A percentile compares a stretch with the other conserved stretches of the same genome.
Conservation (phyloP, 83 land plant genomes). For the Picea abies region DNA sequence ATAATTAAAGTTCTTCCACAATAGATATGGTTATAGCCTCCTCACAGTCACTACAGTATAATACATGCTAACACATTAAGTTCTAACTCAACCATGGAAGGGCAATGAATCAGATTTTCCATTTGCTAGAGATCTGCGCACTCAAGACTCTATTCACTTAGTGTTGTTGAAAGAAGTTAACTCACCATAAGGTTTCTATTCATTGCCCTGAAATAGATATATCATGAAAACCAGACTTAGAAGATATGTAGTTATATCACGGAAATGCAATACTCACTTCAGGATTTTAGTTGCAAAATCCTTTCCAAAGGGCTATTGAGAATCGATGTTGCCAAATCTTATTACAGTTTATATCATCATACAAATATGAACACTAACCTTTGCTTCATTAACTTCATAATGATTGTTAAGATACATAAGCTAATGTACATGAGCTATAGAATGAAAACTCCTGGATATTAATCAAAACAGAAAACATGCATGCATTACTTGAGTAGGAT, state of each 20-base stretch:
- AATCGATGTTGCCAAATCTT: background rate
- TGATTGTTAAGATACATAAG: background rate
- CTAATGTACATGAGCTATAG: background rate
- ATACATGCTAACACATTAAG: background rate
- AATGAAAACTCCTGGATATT: background rate
- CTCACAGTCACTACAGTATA: background rate
- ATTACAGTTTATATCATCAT: background rate
- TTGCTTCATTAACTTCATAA: background rate
- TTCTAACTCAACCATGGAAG: background rate
- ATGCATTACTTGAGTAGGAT: background rate
- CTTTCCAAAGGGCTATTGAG: background rate
- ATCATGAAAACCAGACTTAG: background rate
- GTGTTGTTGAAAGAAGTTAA: background rate
- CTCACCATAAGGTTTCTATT: background rate
- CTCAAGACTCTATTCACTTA: background rate
- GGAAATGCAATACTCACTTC: too few species aligned
- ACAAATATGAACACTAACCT: background rate
- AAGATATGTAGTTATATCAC: background rate
- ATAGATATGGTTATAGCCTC: background rate
- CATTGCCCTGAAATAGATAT: background rate
- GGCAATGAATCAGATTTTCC: background rate
- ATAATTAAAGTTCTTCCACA: background rate
- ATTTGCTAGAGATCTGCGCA: background rate
- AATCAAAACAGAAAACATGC: background rate
- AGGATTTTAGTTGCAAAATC: too few species aligned